Base-by-base conservation (phyloP, 768 basidiomycete species). In the Coprinopsis strossmayeri region DNA sequence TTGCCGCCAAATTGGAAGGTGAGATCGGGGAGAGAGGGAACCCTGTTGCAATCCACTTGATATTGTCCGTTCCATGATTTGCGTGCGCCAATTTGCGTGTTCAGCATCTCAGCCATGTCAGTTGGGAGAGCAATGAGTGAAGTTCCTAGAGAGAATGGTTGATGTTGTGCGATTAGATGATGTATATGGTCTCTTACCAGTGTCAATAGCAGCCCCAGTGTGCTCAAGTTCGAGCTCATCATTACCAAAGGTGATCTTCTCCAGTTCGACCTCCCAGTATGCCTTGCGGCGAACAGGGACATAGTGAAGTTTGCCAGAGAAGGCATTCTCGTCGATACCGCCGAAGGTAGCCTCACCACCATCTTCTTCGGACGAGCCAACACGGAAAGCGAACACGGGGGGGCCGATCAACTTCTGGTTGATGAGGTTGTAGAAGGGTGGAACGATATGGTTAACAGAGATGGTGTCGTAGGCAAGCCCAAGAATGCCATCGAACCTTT, bases 51-150 rank as follows among this genome's bases (percentile, higher is more conserved):
- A 55, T 93, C 90, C 53, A 99, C 73, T 21, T 81, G 81, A 62
- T 95, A 96, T 67, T 97, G 95, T 34, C 95, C 96, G 61, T 88
- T 96, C 94, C 94, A 98, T 1, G 84, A 81, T 61, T 85, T 91
- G 70, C 79, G 87, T 12, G 95, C 95, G 51, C 96, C 96, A 46
- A 99, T 96, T 65, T 87, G 83, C 26, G 86, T 73, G 69, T 99
- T 98, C 59, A 99, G 73, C 91, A 99, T 91, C 74, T 99, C 96
- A 45, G 96, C 94, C 46, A 98, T 77, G 60, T 98, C 95, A 49
- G 84, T 82, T 44, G 95, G 95, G 43, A 95, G 73, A 42, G 87
- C 95, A 58, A 98, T 97, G 52, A 97, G 74, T 5, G 91, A 94
- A 34, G 96, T 97, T 47, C 93, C 92, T 84, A 61, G 45, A 5